Evolutionary conservation across 768 basidiomycete species (phyloP).

Genomic region (Agrocybe chaxingu): DNA sequence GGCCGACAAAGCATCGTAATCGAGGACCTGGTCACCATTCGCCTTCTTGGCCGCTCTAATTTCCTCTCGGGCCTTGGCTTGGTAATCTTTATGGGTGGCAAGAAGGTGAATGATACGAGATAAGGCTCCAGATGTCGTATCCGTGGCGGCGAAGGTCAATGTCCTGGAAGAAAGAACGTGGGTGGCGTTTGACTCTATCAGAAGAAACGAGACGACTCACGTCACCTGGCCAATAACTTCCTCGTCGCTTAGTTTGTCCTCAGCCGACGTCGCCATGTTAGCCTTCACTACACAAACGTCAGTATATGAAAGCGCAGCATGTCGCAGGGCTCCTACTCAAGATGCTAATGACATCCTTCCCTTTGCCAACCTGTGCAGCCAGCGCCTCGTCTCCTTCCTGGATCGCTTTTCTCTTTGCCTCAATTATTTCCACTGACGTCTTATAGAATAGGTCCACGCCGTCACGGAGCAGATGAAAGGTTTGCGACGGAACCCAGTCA

Average conservation of each 20-base stretch:
- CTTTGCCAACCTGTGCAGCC: slow-evolving; percentile 27
- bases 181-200: not conserved
- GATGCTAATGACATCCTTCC: slow-evolving; percentile 42
- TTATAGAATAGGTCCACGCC: slow-evolving; percentile 29
- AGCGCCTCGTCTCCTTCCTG: slow-evolving; percentile 29
- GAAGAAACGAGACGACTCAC: slow-evolving; percentile 14
- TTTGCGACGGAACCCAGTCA: too few relatives aligned
- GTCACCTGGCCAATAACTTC: slow-evolving; percentile 28
- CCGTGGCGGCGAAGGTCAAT: slow-evolving; percentile 34
- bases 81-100: slow-evolving; percentile 28
- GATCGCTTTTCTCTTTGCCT: slow-evolving; percentile 30
- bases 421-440: slow-evolving; percentile 29
- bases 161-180: slow-evolving; percentile 17
- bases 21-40: slow-evolving; percentile 17
- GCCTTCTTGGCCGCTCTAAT: slow-evolving; percentile 20
- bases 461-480: slow-evolving; percentile 8
- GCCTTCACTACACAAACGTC: slow-evolving; percentile 24
- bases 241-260: slow-evolving; percentile 26
- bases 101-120: slow-evolving; percentile 27
- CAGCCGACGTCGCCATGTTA: slow-evolving; percentile 24
- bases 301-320: not conserved
- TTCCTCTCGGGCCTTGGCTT: slow-evolving; percentile 31
- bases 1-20: slow-evolving; percentile 29
- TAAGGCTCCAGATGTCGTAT: slow-evolving; percentile 35
- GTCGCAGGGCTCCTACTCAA: slow-evolving; percentile 26